Evolutionary conservation across 2,329 filamentous ascomycete genomes (phyloP), one percentile per base, ranked within the genome.

Genomic region (Lachnellula subtilissima): DNA sequence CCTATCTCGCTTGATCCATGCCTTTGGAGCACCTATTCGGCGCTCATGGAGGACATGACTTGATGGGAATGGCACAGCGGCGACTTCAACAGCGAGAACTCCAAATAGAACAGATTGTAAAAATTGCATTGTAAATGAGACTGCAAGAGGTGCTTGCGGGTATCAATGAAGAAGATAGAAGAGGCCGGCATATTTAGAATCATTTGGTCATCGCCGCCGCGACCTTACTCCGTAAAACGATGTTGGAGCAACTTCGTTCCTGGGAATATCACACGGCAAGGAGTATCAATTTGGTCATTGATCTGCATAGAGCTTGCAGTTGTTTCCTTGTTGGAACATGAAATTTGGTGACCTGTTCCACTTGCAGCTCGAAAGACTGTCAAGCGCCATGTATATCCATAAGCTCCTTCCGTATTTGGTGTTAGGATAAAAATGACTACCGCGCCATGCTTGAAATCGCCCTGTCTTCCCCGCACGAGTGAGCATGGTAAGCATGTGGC

Each of bases 11-110:
- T 61, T 66, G n/a, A 58, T 50, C 64, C 62, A 65, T 39, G 47
- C 32, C 11, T 54, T 51, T 2, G 64, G 52, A 11, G 47, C 40
- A 35, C 53, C 46, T 19, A 56, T 55, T 25, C 62, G 61, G 25
- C 52, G 57, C 48, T 67, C 65, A 42, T 67, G 65, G 6, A 65
- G 49, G 35, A 62, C 56, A 58, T 65, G 58, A 4, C 36, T 48
- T 5, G 43, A 40, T 23, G 56, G 53, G 32, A 56, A 52, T 14
- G 64, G 61, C 32, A 52, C 50, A 7, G 56, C 62, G 28, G 39
- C 46, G 48, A 49, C 57, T 28, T 53, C 51, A 22, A 51, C 50
- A 53, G 52, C 58, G 28, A 61, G 45, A 39, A 47, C 50, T 52
- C 52, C 25, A n/a, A 61, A 8, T n/a, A 60, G n/a, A 40, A 50